phyloP scores from a whole-genome alignment of 1,139 yeast species.

The Scheffersomyces titani region DNA sequence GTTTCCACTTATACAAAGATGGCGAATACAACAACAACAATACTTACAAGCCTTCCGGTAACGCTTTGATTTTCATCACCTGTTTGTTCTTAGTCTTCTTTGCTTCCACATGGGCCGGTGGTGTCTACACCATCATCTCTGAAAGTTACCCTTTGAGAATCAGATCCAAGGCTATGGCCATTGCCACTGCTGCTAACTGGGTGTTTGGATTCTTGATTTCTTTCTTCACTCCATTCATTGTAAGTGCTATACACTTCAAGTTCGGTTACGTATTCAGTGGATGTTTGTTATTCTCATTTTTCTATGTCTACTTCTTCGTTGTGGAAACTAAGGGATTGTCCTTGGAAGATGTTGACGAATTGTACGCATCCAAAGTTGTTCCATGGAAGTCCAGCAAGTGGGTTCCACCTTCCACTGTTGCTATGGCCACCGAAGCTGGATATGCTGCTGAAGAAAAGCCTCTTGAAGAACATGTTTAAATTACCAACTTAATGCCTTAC shows the following conservation, averaged over 20 bases:
- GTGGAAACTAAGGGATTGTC: conserved; percentile 68
- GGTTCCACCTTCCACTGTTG: conserved; percentile 42
- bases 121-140: conserved; percentile 75
- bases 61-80: conserved; percentile 76
- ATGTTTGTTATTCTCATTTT: conserved; percentile 26
- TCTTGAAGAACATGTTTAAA: conserved; percentile 17
- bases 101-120: conserved; percentile 89
- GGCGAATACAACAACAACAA: conserved; percentile 26
- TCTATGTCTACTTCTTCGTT: conserved; percentile 58
- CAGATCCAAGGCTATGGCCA: conserved; percentile 78
- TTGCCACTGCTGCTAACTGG: conserved; percentile 81
- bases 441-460: conserved; percentile 19
- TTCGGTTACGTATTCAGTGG: conserved; percentile 29
- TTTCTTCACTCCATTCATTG: conserved; percentile 70
- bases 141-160: conserved; percentile 81
- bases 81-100: conserved; percentile 82
- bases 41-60: conserved; percentile 55
- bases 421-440: conserved; percentile 24
- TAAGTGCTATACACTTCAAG: conserved; percentile 26
- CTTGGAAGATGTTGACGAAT: conserved; percentile 67
- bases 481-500: background rate
- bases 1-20: conserved; percentile 59
- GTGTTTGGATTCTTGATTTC: conserved; percentile 77
- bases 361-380: conserved; percentile 49
- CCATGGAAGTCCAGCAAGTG: conserved; percentile 54